Evolutionary conservation across 805 yeast species (phyloP), one percentile per base, ranked within the genome.

Genomic region (Candida andamanensis): DNA sequence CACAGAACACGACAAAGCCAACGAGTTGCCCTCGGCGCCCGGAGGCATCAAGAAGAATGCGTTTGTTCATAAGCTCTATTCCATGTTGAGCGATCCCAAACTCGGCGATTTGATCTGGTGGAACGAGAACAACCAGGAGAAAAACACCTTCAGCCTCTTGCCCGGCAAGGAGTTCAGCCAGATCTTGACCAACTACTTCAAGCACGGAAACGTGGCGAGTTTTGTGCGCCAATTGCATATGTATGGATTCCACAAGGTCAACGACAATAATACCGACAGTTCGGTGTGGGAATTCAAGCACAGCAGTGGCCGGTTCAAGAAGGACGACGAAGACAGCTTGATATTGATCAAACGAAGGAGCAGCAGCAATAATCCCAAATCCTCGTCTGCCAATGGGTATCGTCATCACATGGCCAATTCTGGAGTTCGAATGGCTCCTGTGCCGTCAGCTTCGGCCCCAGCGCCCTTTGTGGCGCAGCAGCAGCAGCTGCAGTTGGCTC

Each of bases 221-320:
- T 90, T 90, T 63, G 95, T 90, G 21, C 75, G 97, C 28, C 97
- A 90, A 58, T 65, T 89, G 28, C 95, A 90, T 63, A 90, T 89
- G 97, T 87, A 87, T 54, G 96, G 96, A 1, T 87, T 89, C 63
- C 96, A 89, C 57, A 87, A 89, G 60, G 79, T 83, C 6, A 73
- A 62, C 39, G 78, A 73, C 38, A 37, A 32, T 22, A 37, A 30
- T 16, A 36, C 26, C 22, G 46, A 41, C 15, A 41, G 36, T 15
- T 30, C 34, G 14, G 57, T 73, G 4, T 74, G 79, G 79, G 79
- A 74, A 46, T 74, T 74, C 52, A 69, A 73, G 38, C 80, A 74
- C 40, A 55, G 66, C 28, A 53, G 64, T 26, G 78, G 77, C 3
- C 66, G 61, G 38, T 74, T 74, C 45, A 57, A 59, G 32, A 69